Evolutionary conservation across 2,329 filamentous ascomycete species (phyloP).

Genomic region (Clarireedia hainanense): DNA sequence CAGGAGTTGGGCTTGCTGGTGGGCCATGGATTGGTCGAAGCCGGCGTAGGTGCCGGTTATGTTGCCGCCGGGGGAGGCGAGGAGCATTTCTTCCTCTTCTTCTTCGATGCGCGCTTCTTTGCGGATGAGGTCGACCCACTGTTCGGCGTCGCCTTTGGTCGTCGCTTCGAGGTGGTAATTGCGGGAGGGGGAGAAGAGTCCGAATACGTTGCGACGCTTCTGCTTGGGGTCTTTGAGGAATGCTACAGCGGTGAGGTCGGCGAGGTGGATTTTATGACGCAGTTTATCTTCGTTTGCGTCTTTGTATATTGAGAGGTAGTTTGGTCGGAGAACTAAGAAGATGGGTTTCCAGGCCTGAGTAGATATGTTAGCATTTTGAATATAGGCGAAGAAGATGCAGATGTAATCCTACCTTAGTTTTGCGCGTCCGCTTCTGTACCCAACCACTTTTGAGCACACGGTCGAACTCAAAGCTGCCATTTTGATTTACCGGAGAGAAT

Average conservation of each 20-base stretch:
- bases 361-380: conserved; percentile 2
- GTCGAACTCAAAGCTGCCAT: conserved; percentile 94
- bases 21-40: conserved; percentile 24
- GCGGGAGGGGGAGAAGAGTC: conserved; percentile 80
- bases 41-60: conserved; percentile 19
- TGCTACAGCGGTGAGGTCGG: conserved; percentile 85
- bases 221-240: conserved; percentile 84
- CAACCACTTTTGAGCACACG: conserved; percentile 84
- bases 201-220: conserved; percentile 81
- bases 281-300: conserved; percentile 84
- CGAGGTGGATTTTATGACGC: conserved; percentile 77
- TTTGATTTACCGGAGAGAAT: conserved; percentile 83
- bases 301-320: conserved; percentile 87
- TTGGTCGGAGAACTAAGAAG: conserved; percentile 83
- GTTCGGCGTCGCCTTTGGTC: conserved; percentile 65
- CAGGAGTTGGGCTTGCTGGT: conserved; percentile 15
- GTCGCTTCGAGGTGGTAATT: conserved; percentile 86
- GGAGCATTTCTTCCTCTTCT: conserved; percentile 75
- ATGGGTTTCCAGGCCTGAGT: conserved; percentile 78
- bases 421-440: conserved; percentile 81
- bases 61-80: conserved; percentile 54
- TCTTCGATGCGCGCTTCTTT: conserved; percentile 76
- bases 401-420: conserved; percentile 65
- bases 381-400: background rate
- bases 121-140: conserved; percentile 81